Evolutionary conservation across 306 rosid genomes (phyloP).

Genomic region (Coriaria nepalensis): DNA sequence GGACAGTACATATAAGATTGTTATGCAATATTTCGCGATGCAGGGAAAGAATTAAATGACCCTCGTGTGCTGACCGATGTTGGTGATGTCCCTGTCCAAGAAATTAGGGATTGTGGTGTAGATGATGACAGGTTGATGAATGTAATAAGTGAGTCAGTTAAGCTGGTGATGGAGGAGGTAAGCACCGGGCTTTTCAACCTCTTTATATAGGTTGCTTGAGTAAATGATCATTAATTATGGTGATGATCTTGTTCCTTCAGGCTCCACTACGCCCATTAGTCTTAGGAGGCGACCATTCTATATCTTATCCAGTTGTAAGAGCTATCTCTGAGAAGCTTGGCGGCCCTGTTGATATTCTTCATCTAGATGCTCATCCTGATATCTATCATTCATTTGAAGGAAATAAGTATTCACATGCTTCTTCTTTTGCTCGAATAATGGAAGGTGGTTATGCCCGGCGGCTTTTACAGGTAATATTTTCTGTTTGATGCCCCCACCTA

Average conservation of each 20-base stretch:
- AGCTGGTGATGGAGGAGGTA: slow-evolving; percentile 94
- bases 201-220: slow-evolving; percentile 1
- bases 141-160: slow-evolving; percentile 80
- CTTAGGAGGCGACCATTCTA: slow-evolving; percentile 95
- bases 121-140: slow-evolving; percentile 80
- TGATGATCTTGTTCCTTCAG: slow-evolving; percentile 23
- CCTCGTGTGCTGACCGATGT: slow-evolving; percentile 86
- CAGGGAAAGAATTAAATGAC: slow-evolving; percentile 72
- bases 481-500: not conserved
- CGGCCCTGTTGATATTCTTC: slow-evolving; percentile 86
- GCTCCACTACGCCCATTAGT: slow-evolving; percentile 81
- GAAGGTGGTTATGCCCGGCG: slow-evolving; percentile 90
- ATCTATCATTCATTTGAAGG: slow-evolving; percentile 72
- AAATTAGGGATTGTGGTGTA: slow-evolving; percentile 83
- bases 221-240: slow-evolving; percentile 1
- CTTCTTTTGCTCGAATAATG: slow-evolving; percentile 95
- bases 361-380: slow-evolving; percentile 97
- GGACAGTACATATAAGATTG: slow-evolving; percentile 3
- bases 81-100: slow-evolving; percentile 94
- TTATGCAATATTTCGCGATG: slow-evolving; percentile 13
- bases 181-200: not conserved
- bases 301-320: slow-evolving; percentile 80
- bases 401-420: slow-evolving; percentile 80
- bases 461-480: slow-evolving; percentile 71
- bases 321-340: slow-evolving; percentile 94